These are phyloP conservation scores for Rhodamnia rubescens DNA, from an alignment of 345 rosid species.

Conservation along the genomic window DNA sequence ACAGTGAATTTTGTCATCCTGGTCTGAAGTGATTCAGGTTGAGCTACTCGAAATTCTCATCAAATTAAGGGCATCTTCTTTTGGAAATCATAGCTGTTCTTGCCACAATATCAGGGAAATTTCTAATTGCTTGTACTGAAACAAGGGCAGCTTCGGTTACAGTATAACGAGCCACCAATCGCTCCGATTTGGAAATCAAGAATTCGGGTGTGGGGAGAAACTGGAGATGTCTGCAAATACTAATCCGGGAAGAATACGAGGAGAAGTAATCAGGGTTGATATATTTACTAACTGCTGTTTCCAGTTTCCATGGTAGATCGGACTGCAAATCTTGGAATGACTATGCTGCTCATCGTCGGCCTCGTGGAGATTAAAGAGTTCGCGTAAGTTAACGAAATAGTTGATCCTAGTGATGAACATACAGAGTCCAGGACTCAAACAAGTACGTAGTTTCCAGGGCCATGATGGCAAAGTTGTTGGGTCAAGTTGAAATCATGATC, in stretches of 20 bases:
- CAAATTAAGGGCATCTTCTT: not conserved
- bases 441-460: not conserved
- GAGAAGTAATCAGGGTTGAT: not conserved
- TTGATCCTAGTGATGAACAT: not conserved
- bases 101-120: not conserved
- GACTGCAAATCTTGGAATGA: not conserved
- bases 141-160: not conserved
- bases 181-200: not conserved
- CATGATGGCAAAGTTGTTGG: not conserved
- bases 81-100: not conserved
- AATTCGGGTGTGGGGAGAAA: not conserved
- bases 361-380: not conserved
- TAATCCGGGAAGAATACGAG: not conserved
- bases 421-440: not conserved
- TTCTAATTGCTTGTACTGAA: not conserved
- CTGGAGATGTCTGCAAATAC: not conserved
- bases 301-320: not conserved
- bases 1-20: not conserved
- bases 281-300: not conserved
- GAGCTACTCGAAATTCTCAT: not conserved
- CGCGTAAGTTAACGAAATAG: not conserved
- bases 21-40: not conserved
- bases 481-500: not conserved
- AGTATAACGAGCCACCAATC: not conserved
- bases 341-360: not conserved